phyloP scores from a whole-genome alignment of 179 eudicot species.

The Beta corolliflora region DNA sequence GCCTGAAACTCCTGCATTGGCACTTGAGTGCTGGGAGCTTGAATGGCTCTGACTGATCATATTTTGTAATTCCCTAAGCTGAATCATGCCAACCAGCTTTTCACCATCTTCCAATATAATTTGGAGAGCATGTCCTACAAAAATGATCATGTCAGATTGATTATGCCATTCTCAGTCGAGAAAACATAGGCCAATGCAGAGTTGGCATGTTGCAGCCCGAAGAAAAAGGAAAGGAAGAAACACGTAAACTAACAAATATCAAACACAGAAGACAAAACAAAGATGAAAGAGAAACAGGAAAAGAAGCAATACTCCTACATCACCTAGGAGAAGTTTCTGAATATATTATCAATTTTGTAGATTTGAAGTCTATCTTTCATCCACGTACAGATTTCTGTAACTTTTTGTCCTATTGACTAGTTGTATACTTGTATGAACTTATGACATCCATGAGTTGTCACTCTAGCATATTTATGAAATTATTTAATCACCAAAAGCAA shows the following conservation, averaged over 20 bases:
- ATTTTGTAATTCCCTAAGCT: slow-evolving; percentile 78
- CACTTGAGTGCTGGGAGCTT: slow-evolving; percentile 42
- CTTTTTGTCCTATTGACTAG: background rate
- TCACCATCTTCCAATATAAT: slow-evolving; percentile 96
- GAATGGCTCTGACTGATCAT: slow-evolving; percentile 61
- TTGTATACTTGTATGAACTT: too few species aligned
- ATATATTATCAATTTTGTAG: background rate
- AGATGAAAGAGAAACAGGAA: background rate
- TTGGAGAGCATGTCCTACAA: slow-evolving; percentile 82
- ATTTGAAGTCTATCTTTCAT: background rate
- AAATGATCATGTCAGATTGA: slow-evolving; percentile 1
- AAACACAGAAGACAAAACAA: background rate
- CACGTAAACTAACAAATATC: background rate
- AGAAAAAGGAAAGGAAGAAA: background rate
- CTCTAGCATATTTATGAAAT: background rate
- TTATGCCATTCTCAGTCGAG: background rate
- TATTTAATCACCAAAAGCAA: background rate
- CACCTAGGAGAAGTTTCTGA: background rate
- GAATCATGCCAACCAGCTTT: slow-evolving; percentile 86
- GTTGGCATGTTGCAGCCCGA: background rate
- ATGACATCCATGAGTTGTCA: background rate
- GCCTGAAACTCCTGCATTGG: slow-evolving; percentile 61
- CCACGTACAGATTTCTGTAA: background rate
- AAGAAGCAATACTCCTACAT: background rate
- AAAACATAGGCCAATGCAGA: slow-evolving; percentile 1